phyloP scores from a whole-genome alignment of 116 monocot genomes.

The Iris pallida region DNA sequence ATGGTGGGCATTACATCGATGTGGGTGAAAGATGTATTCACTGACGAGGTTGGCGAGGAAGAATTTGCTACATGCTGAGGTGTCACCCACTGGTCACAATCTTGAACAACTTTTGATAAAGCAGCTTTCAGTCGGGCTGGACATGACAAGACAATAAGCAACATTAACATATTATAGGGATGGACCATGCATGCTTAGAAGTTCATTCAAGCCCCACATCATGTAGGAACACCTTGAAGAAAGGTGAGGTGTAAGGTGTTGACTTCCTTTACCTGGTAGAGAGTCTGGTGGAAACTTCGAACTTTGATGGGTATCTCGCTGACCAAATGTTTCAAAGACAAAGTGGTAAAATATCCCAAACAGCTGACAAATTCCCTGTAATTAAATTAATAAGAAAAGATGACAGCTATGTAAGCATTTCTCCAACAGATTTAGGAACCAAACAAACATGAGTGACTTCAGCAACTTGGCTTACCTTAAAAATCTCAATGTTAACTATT shows the following conservation, averaged over 20 bases:
- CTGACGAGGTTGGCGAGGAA: constrained; percentile 40
- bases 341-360: constrained; percentile 91
- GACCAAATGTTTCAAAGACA: constrained; percentile 85
- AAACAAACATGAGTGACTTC: background rate
- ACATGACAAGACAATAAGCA: constrained; percentile 20
- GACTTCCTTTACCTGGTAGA: constrained; percentile 36
- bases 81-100: constrained; percentile 87
- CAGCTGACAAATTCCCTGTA: constrained; percentile 88
- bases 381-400: constrained; percentile 20
- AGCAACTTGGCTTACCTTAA: constrained; percentile 58
- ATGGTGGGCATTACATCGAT: constrained; percentile 82
- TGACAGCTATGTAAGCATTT: constrained; percentile 5
- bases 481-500: constrained; percentile 87
- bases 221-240: background rate
- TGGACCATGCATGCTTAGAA: background rate
- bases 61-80: constrained; percentile 39
- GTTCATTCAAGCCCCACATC: background rate
- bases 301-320: constrained; percentile 47
- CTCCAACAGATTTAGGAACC: background rate
- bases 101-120: constrained; percentile 82
- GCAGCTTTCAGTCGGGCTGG: constrained; percentile 72
- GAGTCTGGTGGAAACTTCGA: constrained; percentile 46
- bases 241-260: constrained; percentile 1
- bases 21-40: constrained; percentile 47
- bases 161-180: constrained; percentile 3